Evolutionary conservation across 2,329 filamentous ascomycete species (phyloP).

Genomic region (Calonectria pseudoturangicola): DNA sequence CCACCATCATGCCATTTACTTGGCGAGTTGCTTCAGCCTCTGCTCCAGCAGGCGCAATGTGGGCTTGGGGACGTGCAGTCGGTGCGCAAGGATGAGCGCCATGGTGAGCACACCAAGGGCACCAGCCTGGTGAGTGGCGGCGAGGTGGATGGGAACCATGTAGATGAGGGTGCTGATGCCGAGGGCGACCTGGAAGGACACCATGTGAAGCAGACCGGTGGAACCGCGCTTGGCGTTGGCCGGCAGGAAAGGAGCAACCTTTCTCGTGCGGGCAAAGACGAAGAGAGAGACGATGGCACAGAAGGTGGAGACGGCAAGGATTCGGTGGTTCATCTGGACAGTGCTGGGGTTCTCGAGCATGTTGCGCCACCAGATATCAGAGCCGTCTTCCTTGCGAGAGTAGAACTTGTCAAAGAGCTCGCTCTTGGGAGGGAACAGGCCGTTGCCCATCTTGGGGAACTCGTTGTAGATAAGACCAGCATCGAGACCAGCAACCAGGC

Average conservation of each 20-base stretch:
- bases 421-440: constrained; percentile 84
- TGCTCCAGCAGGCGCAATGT: constrained; percentile 77
- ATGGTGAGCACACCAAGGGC: constrained; percentile 89
- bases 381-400: constrained; percentile 83
- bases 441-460: constrained; percentile 95
- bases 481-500: constrained; percentile 94
- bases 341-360: constrained; percentile 97
- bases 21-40: constrained; percentile 61
- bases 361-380: constrained; percentile 97
- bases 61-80: constrained; percentile 83
- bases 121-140: constrained; percentile 94
- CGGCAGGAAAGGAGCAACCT: constrained; percentile 75
- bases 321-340: constrained; percentile 96
- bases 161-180: constrained; percentile 95
- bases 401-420: constrained; percentile 94
- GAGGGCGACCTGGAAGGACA: constrained; percentile 86
- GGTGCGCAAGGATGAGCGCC: constrained; percentile 85
- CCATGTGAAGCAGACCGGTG: constrained; percentile 88
- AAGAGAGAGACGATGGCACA: constrained; percentile 86
- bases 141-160: constrained; percentile 91
- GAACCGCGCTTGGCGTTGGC: constrained; percentile 80
- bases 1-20: constrained; percentile 45
- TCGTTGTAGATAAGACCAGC: constrained; percentile 99
- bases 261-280: constrained; percentile 84
- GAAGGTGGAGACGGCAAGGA: constrained; percentile 93